Percentiles rank a stretch among this genome's conserved stretches.
These are phyloP conservation scores for Tephrocybe sp. DNA, from an alignment of 768 basidiomycete species.

Conservation along the genomic window DNA sequence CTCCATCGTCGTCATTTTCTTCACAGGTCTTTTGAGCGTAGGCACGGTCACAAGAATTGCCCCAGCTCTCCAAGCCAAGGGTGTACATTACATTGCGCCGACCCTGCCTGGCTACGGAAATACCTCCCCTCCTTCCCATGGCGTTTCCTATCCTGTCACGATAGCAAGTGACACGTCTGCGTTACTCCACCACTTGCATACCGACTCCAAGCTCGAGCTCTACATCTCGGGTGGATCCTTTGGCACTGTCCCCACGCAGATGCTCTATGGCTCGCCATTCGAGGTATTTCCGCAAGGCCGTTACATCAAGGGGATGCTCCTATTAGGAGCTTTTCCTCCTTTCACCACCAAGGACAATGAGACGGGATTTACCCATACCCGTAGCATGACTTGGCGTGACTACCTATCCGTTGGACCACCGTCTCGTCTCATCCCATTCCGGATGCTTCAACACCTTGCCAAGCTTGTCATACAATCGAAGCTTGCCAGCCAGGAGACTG, in stretches of 20 bases:
- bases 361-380: slow-evolving; percentile 27
- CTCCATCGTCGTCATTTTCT: slow-evolving; percentile 37
- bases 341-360: slow-evolving; percentile 34
- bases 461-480: slow-evolving; percentile 27
- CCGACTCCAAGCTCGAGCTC: slow-evolving; percentile 32
- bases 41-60: slow-evolving; percentile 27
- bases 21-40: slow-evolving; percentile 40
- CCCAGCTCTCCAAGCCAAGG: slow-evolving; percentile 23
- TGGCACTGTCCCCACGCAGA: slow-evolving; percentile 47
- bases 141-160: slow-evolving; percentile 30
- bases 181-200: slow-evolving; percentile 41
- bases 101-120: slow-evolving; percentile 52
- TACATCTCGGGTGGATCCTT: slow-evolving; percentile 50
- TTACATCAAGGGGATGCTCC: slow-evolving; percentile 39
- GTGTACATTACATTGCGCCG: slow-evolving; percentile 34
- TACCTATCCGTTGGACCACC: slow-evolving; percentile 41
- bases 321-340: slow-evolving; percentile 40
- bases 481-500: slow-evolving; percentile 32
- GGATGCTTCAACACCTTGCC: slow-evolving; percentile 24
- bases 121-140: slow-evolving; percentile 34
- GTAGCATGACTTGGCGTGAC: slow-evolving; percentile 38
- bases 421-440: slow-evolving; percentile 33
- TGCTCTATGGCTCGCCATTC: slow-evolving; percentile 48
- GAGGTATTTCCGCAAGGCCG: slow-evolving; percentile 44
- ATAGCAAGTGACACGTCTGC: slow-evolving; percentile 36